Evolutionary conservation across 2,329 filamentous ascomycete species (phyloP), one percentile per base, ranked within the genome.

Genomic region (Venturiaceae sp.): DNA sequence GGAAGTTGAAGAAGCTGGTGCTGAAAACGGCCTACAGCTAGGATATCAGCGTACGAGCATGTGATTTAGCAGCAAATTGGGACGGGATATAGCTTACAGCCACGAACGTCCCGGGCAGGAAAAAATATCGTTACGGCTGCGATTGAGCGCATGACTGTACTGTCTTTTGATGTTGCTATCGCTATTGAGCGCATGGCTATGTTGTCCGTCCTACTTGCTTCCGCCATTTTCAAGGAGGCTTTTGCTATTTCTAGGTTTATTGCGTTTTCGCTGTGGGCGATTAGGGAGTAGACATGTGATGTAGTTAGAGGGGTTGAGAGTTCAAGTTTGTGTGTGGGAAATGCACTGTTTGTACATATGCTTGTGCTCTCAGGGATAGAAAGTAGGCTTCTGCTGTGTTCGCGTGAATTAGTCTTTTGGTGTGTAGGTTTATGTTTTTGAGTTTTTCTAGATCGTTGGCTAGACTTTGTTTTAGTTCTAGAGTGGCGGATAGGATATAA

Each of bases 41-140:
- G n/a, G 36, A 11, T 11, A 39, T 39, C 36, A n/a, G 11, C n/a
- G 36, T 11, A 11, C 36, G 11, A 11, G 36, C 11, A 39, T n/a
- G 11, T 39, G 36, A 39, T n/a, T 11, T n/a, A 11, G 36, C 11
- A 39, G 11, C 36, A 11, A 39, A 11, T n/a, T n/a, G n/a, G 36
- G 11, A 11, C n/a, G n/a, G 36, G n/a, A n/a, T 39, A 39, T 11
- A n/a, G n/a, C 36, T 39, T 39, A 39, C 36, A 39, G n/a, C 66
- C 2, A 59, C 62, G n/a, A 66, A 66, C 1, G 65, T 68, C 13
- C 63, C 65, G 0, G 64, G 66, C n/a, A 0, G 67, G 55, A 50
- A 67, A 67, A 21, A 67, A 57, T 3, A 67, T 59, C 0, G 66
- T 68, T 21, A 68, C 62, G 0, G 60, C 64, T 3, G 64, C 61